Base-by-base conservation (phyloP, 2,329 filamentous ascomycete genomes). In the Lecanicillium sp. region DNA sequence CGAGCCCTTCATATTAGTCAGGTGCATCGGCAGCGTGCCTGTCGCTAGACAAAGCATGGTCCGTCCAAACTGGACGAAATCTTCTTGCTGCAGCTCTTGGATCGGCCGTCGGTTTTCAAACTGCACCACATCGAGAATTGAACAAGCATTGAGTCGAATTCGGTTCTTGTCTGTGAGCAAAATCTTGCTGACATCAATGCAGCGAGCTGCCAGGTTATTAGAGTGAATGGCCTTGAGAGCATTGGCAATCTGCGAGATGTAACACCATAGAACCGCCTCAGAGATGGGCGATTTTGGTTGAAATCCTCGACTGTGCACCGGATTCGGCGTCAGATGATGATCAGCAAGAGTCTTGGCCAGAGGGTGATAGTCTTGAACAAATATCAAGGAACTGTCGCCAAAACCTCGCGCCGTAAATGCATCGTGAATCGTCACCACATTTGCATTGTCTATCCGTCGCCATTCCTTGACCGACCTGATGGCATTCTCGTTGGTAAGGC, bases 401-500 rank as follows among this genome's bases (percentile, higher is more conserved):
- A 98, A 98, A 18, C 83, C 85, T 44, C 88, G 73, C 11, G 87
- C 94, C 1, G 92, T 98, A 53, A 98, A 98, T 1, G 86, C 87
- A 60, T 95, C 88, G 52, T 94, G 81, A 8, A 94, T 77, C 1
- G 82, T 83, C 20, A 96, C 90, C 15, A 96, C 77, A 47, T 79
- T 86, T 41, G 80, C 83, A 52, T 83, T 90, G 53, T 77, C 75
- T 35, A 98, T 76, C 42, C 84, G 78, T 54, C 89, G 90, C 92
- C 92, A 98, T 9, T 85, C 80, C 50, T 89, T 86, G 40, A 92
- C 84, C 2, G 83, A 79, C 42, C 84, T 76, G 37, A 96, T 94
- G 4, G 89, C 85, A 49, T 87, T 83, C 52, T 94, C 89, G 52
- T 89, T 94, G 12, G 84, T 92, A 36, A 96, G 64, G 9, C 87